These are phyloP conservation scores for Phytopythium cucurbitacearum DNA, from an alignment of 352 stramenopile genomes.

Conservation along the genomic window DNA sequence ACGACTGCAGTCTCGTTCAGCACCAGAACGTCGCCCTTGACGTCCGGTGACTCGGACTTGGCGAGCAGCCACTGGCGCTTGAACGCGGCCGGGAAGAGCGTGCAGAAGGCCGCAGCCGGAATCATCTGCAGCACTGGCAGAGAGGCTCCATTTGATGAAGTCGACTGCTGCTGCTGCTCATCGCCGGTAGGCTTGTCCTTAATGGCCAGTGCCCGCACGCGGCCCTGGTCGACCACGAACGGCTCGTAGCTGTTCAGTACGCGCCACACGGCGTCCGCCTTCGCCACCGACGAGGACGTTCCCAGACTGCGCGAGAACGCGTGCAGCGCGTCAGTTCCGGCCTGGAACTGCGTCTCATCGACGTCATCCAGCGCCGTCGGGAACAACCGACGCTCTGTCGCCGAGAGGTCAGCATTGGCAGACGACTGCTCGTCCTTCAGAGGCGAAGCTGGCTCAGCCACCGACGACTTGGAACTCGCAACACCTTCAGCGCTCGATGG, in stretches of 20 bases:
- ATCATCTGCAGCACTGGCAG: constrained; percentile 27
- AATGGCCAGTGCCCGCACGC: constrained; percentile 8
- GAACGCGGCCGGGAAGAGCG: constrained; percentile 5
- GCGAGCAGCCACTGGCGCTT: not conserved
- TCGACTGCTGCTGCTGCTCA: not conserved
- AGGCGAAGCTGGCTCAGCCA: too few relatives aligned
- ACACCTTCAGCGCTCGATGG: too few relatives aligned
- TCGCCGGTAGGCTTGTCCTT: not conserved
- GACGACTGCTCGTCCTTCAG: too few relatives aligned
- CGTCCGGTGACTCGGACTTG: not conserved
- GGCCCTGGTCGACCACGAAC: constrained; percentile 16
- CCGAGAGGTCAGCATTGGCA: too few relatives aligned
- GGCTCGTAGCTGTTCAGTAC: constrained; percentile 19
- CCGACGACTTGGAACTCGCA: too few relatives aligned
- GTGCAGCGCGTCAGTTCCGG: constrained; percentile 11
- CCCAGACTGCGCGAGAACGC: constrained; percentile 22
- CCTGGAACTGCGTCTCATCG: constrained; percentile 2
- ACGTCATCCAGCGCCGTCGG: constrained; percentile 6
- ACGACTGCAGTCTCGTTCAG: constrained; percentile 25
- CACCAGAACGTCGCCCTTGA: constrained; percentile 15
- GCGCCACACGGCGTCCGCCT: constrained; percentile 26
- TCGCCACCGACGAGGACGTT: constrained; percentile 2
- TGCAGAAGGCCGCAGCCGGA: constrained; percentile 25
- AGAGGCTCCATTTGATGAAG: too few relatives aligned
- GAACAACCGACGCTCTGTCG: not conserved